phyloP scores from a whole-genome alignment of 306 rosid genomes.

The Corylus americana region DNA sequence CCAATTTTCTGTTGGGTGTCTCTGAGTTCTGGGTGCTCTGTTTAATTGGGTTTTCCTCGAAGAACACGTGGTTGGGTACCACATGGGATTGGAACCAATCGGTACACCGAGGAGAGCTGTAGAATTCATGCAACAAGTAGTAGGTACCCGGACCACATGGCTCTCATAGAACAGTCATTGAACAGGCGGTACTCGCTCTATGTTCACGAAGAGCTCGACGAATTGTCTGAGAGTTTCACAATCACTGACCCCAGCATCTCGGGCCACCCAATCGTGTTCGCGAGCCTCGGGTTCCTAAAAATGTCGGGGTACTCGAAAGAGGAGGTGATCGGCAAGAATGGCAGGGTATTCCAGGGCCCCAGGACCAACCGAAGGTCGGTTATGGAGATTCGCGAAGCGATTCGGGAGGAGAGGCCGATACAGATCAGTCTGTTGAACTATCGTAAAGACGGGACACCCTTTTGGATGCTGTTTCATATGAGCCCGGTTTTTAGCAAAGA shows the following conservation, averaged over 20 bases:
- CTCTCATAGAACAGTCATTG: conserved; percentile 52
- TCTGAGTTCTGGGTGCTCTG: neutral
- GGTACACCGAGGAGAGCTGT: conserved; percentile 35
- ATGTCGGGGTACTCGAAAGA: conserved; percentile 62
- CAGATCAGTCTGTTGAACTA: conserved; percentile 69
- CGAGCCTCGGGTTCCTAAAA: conserved; percentile 73
- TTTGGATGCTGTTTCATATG: conserved; percentile 76
- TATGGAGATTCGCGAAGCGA: conserved; percentile 78
- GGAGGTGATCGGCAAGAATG: conserved; percentile 74
- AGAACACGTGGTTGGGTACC: conserved; percentile 32
- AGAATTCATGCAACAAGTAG: conserved; percentile 15
- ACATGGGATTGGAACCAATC: conserved; percentile 87
- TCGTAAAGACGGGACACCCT: conserved; percentile 78
- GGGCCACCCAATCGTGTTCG: conserved; percentile 91
- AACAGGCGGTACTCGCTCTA: conserved; percentile 46
- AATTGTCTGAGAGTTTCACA: conserved; percentile 61
- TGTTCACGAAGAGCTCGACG: conserved; percentile 65
- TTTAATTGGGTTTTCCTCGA: neutral
- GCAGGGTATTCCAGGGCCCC: conserved; percentile 76
- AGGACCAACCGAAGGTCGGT: conserved; percentile 65
- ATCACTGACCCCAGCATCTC: conserved; percentile 79
- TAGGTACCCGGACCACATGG: conserved; percentile 39
- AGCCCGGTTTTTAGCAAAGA: conserved; percentile 60
- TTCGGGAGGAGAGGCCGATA: conserved; percentile 57
- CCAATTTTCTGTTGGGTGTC: neutral